These are phyloP conservation scores for Herpetomonas samuelpessoai DNA, from an alignment of 208 protist species.

Conservation along the genomic window DNA sequence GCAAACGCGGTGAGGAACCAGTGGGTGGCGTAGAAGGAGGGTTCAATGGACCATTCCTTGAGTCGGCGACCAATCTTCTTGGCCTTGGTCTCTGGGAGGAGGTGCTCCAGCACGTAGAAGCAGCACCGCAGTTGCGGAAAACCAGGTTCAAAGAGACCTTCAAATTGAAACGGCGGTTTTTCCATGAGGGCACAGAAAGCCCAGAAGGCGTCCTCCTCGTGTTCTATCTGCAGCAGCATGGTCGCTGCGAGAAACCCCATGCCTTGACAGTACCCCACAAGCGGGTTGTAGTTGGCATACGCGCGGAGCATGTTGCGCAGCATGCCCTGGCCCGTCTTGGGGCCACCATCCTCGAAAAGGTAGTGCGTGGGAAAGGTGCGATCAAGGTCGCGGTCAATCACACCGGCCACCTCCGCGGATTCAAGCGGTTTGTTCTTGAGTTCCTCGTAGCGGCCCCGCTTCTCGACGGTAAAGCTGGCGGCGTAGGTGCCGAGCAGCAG, in stretches of 20 bases:
- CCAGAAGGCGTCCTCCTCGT: constrained; percentile 87
- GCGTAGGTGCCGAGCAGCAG: constrained; percentile 43
- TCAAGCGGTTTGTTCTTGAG: constrained; percentile 25
- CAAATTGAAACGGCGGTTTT: constrained; percentile 48
- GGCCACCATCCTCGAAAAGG: constrained; percentile 42
- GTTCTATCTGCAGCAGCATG: constrained; percentile 69
- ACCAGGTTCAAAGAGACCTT: constrained; percentile 56
- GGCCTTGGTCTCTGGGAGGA: constrained; percentile 51
- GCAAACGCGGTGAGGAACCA: constrained; percentile 90
- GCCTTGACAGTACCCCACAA: constrained; percentile 89
- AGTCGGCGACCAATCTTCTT: constrained; percentile 35
- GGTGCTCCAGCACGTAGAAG: constrained; percentile 64
- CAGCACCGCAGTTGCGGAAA: constrained; percentile 73
- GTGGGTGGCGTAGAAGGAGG: constrained; percentile 67
- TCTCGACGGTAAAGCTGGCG: constrained; percentile 6
- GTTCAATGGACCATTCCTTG: constrained; percentile 28
- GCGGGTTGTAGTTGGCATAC: constrained; percentile 67
- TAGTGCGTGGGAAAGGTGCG: constrained; percentile 86
- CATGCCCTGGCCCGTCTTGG: constrained; percentile 43
- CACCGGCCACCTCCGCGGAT: constrained; percentile 26
- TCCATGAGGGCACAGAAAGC: constrained; percentile 85
- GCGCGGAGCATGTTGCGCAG: constrained; percentile 77
- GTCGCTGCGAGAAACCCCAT: constrained; percentile 90
- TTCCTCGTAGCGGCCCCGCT: constrained; percentile 22
- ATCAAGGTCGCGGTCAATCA: constrained; percentile 84